Conservation (phyloP, 1,284 basidiomycete species). For the Fistulinella cinereoalba region DNA sequence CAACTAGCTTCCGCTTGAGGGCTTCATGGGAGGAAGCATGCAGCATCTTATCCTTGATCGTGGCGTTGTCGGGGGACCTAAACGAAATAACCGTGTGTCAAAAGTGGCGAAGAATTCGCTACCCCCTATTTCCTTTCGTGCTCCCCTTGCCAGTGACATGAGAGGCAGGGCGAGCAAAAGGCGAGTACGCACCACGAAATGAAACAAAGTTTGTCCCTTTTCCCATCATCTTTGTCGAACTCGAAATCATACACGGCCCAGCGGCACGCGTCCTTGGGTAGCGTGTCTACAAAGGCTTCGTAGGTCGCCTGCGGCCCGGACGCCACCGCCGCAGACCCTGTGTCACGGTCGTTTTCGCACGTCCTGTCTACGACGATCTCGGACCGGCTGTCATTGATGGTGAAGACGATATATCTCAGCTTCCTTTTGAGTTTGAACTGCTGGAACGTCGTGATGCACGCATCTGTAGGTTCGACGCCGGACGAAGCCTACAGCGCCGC, state of each 20-base stretch:
- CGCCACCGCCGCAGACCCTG: neutral
- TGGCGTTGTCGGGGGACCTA: slow-evolving; percentile 88
- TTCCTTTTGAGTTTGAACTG: slow-evolving; percentile 83
- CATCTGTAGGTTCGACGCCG: slow-evolving; percentile 63
- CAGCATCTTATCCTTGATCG: slow-evolving; percentile 94
- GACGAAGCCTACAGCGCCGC: slow-evolving; percentile 53
- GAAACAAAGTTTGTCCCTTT: slow-evolving; percentile 90
- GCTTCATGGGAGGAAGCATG: slow-evolving; percentile 90
- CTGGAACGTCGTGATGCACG: slow-evolving; percentile 70
- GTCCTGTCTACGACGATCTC: slow-evolving; percentile 77
- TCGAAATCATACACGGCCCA: slow-evolving; percentile 62
- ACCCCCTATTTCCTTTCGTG: neutral
- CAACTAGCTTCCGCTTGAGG: slow-evolving; percentile 69
- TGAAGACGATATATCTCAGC: slow-evolving; percentile 86
- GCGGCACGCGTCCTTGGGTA: neutral
- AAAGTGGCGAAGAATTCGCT: neutral
- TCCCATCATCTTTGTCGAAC: slow-evolving; percentile 69
- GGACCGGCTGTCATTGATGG: slow-evolving; percentile 62
- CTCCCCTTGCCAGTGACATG: no score
- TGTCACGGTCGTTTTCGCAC: neutral
- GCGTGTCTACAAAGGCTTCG: slow-evolving; percentile 4
- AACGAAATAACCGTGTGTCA: neutral
- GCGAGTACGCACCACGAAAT: slow-evolving; percentile 60
- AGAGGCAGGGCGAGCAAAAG: neutral
- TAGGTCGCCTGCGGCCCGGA: slow-evolving; percentile 82